Percentiles rank a stretch among this genome's conserved stretches.
These are phyloP conservation scores for Pythium myriotylum DNA, from an alignment of 352 stramenopile species.

Conservation along the genomic window DNA sequence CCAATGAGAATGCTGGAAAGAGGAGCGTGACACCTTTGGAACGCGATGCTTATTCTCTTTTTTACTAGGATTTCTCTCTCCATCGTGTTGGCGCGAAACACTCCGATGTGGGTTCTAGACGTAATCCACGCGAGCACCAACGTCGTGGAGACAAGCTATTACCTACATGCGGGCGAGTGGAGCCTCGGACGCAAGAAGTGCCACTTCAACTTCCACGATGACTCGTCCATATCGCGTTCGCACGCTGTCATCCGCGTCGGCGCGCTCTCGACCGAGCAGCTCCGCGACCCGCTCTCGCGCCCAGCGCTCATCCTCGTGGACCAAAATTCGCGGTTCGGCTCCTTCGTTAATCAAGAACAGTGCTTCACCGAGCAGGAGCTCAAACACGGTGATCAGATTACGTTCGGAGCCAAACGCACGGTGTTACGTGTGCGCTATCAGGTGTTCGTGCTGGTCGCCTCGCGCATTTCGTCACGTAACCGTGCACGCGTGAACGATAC, in stretches of 20 bases:
- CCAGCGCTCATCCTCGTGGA: constrained; percentile 77
- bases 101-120: constrained; percentile 80
- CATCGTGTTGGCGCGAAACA: not conserved
- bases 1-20: no score
- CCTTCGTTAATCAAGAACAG: constrained; percentile 85
- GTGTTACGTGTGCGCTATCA: constrained; percentile 83
- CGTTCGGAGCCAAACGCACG: constrained; percentile 84
- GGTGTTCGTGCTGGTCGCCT: constrained; percentile 78
- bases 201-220: constrained; percentile 83
- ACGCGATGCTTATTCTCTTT: no score
- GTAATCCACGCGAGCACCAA: constrained; percentile 48
- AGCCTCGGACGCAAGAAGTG: constrained; percentile 82
- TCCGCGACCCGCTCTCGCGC: constrained; percentile 54
- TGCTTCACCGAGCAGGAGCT: constrained; percentile 47
- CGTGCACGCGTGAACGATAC: constrained; percentile 68
- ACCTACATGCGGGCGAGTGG: constrained; percentile 84
- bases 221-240: constrained; percentile 81
- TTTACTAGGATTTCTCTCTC: not conserved
- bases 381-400: constrained; percentile 72
- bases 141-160: constrained; percentile 62
- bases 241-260: constrained; percentile 79
- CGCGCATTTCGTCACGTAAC: constrained; percentile 63
- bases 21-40: no score
- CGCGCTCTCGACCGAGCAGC: constrained; percentile 56
- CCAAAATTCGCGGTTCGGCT: constrained; percentile 84